These are phyloP conservation scores for Asclepias syriaca DNA, from an alignment of 257 asterid genomes.

Conservation along the genomic window DNA sequence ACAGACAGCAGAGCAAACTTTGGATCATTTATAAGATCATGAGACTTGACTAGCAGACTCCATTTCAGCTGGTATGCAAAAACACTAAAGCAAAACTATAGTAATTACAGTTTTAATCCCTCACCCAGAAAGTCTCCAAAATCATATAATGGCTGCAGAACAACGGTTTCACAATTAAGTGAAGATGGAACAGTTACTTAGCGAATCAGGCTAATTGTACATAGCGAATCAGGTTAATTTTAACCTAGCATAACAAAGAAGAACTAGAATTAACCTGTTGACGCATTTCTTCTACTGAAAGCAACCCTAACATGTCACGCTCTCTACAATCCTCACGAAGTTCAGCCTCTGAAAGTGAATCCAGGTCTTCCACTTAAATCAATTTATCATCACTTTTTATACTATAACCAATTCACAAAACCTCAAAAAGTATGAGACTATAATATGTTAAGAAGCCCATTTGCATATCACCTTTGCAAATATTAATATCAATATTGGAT, in stretches of 20 bases:
- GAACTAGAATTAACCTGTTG: constrained; percentile 50
- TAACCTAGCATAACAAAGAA: background rate
- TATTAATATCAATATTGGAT: too few relatives aligned
- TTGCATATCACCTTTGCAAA: too few relatives aligned
- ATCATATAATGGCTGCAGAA: background rate
- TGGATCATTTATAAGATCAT: background rate
- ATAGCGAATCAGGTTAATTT: background rate
- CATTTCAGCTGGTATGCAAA: background rate
- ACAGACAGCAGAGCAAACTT: background rate
- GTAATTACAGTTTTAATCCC: background rate
- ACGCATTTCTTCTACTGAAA: constrained; percentile 90
- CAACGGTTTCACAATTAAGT: background rate
- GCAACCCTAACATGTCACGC: constrained; percentile 78
- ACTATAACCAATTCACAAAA: constrained; percentile 25
- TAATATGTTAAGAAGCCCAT: background rate
- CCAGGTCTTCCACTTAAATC: constrained; percentile 86
- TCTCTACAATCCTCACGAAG: constrained; percentile 92
- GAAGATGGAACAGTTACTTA: too few relatives aligned
- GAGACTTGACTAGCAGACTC: background rate
- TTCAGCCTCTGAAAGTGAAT: constrained; percentile 88
- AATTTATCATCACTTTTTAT: constrained; percentile 71
- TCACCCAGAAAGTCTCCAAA: background rate
- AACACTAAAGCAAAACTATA: background rate
- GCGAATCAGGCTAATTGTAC: too few relatives aligned
- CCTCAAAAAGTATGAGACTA: background rate